Evolutionary conservation across 2,329 filamentous ascomycete species (phyloP), one percentile per base, ranked within the genome.

Genomic region (Penicillium sp.): DNA sequence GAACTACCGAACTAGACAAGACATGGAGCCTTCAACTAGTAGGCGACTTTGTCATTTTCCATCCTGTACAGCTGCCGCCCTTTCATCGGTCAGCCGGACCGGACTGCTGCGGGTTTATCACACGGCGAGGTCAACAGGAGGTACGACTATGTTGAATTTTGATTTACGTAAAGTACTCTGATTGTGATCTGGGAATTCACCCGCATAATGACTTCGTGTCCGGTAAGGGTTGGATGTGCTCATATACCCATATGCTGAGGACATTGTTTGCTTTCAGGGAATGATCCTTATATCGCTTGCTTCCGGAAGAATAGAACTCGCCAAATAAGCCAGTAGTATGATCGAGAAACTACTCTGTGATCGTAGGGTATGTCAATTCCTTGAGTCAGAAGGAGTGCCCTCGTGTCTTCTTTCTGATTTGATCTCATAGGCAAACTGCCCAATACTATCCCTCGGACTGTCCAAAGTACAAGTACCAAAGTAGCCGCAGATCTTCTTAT

Each of bases 21-120:
- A 22, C 5, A 11, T 11, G 40, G 6, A 2, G 13, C 16, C 33
- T 37, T 6, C 0, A 14, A 19, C 8, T 33, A 42, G 16, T 3
- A 28, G 14, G 22, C 10, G 8, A 26, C 14, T 33, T 8, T 35
- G 1, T 22, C 6, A 19, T 35, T 11, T 33, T n/a, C 28, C 46
- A n/a, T 51, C 28, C 8, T 19, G 28, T n/a, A 4, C 4, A 8
- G 30, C 28, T 28, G 26, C 10, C 28, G 10, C n/a, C 4, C 25
- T 51, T 49, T 35, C n/a, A 14, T 42, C 52, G 13, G 52, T 45
- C 52, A 45, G 33, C 48, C 33, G 56, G 46, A 53, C 56, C 16
- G 16, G 43, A 30, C 6, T 48, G 28, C 43, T 56, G 54, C 30
- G 26, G 30, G n/a, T 56, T 19, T 35, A 37, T 49, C 54, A 56